Percentiles rank a stretch among this genome's conserved stretches.
Evolutionary conservation across 75 land plant genomes (phyloP).

Genomic region (Pinus taeda): DNA sequence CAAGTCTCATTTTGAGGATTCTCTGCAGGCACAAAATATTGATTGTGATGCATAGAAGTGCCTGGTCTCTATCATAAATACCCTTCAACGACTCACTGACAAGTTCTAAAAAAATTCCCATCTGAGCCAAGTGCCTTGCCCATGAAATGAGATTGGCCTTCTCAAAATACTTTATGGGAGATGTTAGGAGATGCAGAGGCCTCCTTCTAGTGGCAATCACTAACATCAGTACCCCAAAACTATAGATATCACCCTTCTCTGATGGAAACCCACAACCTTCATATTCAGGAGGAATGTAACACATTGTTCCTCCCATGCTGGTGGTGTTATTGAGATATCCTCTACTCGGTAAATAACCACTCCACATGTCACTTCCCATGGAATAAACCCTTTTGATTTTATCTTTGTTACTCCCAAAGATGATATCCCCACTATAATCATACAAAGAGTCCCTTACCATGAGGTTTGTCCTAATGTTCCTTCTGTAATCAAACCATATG

Average conservation of each 20-base stretch:
- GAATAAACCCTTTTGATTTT: conserved; percentile 35
- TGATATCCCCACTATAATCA: conserved; percentile 12
- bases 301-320: conserved; percentile 90
- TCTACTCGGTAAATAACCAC: conserved; percentile 64
- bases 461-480: background rate
- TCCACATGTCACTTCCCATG: conserved; percentile 50
- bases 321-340: conserved; percentile 76
- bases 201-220: too few relatives aligned
- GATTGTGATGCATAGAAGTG: conserved; percentile 58
- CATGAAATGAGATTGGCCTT: too few relatives aligned
- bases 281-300: conserved; percentile 82
- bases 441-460: background rate
- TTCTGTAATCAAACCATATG: background rate
- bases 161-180: too few relatives aligned
- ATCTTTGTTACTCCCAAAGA: too few relatives aligned
- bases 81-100: conserved; percentile 61
- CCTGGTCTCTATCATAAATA: conserved; percentile 58
- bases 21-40: conserved; percentile 73
- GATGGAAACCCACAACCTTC: conserved; percentile 52
- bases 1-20: conserved; percentile 70
- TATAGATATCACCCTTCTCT: too few relatives aligned
- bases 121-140: conserved; percentile 58
- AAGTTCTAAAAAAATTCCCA: conserved; percentile 60
- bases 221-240: too few relatives aligned
- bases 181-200: too few relatives aligned